These are phyloP conservation scores for Colletotrichum chrysophilum DNA, from an alignment of 2,329 filamentous ascomycete genomes.

Conservation along the genomic window DNA sequence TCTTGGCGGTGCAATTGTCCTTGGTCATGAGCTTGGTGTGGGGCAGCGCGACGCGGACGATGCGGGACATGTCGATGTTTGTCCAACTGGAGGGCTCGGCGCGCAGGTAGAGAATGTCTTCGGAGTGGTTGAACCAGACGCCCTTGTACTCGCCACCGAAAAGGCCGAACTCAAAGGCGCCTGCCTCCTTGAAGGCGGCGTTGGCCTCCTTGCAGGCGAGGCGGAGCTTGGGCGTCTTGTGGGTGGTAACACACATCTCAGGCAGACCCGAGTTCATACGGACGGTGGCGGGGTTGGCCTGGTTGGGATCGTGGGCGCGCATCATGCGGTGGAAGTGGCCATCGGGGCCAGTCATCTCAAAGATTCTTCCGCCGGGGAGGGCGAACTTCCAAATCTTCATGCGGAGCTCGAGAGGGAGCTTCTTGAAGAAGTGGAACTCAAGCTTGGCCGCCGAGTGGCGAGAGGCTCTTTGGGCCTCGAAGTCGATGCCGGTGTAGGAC, in stretches of 20 bases:
- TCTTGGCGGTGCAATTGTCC: not conserved
- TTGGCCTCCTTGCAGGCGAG: conserved; percentile 17
- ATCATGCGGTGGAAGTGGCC: conserved; percentile 11
- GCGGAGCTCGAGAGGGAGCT: conserved; percentile 19
- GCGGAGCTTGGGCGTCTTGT: conserved; percentile 21
- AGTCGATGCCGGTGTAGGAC: not conserved
- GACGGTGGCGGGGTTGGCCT: not conserved
- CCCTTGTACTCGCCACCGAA: conserved; percentile 15
- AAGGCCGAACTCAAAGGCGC: conserved; percentile 21
- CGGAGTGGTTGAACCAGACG: conserved; percentile 21
- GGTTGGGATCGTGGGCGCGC: not conserved
- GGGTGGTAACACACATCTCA: conserved; percentile 2
- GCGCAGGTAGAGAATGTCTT: conserved; percentile 15
- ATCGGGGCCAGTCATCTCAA: conserved; percentile 6
- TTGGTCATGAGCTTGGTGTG: conserved; percentile 14
- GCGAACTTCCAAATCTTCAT: conserved; percentile 23
- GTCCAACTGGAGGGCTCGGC: not conserved
- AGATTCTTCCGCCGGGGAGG: conserved; percentile 14
- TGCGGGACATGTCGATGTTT: conserved; percentile 16
- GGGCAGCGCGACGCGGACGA: conserved; percentile 11
- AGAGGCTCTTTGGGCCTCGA: not conserved
- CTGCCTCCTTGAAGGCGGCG: conserved; percentile 2
- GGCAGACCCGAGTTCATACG: conserved; percentile 8
- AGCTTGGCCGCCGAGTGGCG: not conserved
- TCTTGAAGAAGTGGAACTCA: conserved; percentile 10